Evolutionary conservation across 345 rosid species (phyloP).

Genomic region (Noccaea caerulescens): DNA sequence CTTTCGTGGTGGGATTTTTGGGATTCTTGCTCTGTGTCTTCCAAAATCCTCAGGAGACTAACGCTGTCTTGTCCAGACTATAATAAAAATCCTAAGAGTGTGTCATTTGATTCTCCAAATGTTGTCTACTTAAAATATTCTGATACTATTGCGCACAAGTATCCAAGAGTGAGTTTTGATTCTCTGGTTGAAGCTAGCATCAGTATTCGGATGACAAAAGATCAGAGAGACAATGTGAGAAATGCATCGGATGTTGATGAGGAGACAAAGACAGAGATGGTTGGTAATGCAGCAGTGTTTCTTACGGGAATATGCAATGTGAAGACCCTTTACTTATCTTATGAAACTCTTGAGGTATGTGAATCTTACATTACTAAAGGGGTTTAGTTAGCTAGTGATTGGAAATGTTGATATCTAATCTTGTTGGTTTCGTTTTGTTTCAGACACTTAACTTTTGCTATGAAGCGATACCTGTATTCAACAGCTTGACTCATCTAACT

Average conservation of each 20-base stretch:
- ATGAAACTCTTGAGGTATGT: constrained; percentile 38
- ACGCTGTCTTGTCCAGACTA: neutral
- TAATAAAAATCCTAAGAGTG: constrained; percentile 26
- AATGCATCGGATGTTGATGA: constrained; percentile 16
- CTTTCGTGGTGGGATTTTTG: constrained; percentile 26
- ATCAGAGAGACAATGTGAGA: constrained; percentile 29
- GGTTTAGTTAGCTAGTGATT: neutral
- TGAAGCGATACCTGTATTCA: constrained; percentile 33
- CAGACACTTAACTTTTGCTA: constrained; percentile 25
- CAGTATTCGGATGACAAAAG: constrained; percentile 22
- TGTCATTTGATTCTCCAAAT: constrained; percentile 31
- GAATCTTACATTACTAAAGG: neutral
- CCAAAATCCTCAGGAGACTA: constrained; percentile 34
- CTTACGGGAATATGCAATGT: constrained; percentile 40
- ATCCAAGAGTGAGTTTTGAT: constrained; percentile 23
- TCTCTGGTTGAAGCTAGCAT: constrained; percentile 30
- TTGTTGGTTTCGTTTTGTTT: constrained; percentile 26
- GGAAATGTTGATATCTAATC: constrained; percentile 1
- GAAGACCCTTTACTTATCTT: constrained; percentile 38
- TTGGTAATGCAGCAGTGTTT: constrained; percentile 23
- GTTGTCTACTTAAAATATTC: constrained; percentile 35
- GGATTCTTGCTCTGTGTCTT: constrained; percentile 31
- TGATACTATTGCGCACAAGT: constrained; percentile 21
- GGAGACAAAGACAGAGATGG: constrained; percentile 15
- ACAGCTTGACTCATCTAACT: constrained; percentile 31